These are phyloP conservation scores for Apiotrichum mycotoxinovorans DNA, from an alignment of 1,284 basidiomycete genomes.

Conservation along the genomic window DNA sequence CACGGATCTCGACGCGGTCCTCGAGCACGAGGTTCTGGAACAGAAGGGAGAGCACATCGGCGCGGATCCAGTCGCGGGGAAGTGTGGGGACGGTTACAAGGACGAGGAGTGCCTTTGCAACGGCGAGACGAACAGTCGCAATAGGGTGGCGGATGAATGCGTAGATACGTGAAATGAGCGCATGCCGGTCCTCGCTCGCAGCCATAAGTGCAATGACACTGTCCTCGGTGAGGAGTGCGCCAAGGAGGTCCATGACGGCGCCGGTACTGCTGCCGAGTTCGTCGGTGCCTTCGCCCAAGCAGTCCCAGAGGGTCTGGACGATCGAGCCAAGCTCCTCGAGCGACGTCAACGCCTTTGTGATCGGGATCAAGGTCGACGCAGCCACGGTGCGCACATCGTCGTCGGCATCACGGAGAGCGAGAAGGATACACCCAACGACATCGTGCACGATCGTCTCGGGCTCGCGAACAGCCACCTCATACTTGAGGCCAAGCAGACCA, in stretches of 20 bases:
- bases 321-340: conserved; percentile 61
- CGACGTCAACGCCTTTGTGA: conserved; percentile 73
- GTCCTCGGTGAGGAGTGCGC: conserved; percentile 31
- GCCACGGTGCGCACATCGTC: conserved; percentile 97
- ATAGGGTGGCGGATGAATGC: conserved; percentile 99
- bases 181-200: conserved; percentile 40
- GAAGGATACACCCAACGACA: conserved; percentile 79
- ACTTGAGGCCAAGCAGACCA: conserved; percentile 92
- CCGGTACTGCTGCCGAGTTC: conserved; percentile 96
- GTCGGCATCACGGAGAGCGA: conserved; percentile 87
- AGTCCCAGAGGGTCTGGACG: conserved; percentile 84
- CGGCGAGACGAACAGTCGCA: conserved; percentile 84
- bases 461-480: conserved; percentile 84
- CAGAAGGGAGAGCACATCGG: conserved; percentile 73
- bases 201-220: conserved; percentile 34
- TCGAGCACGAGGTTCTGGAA: conserved; percentile 96
- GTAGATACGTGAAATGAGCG: conserved; percentile 81
- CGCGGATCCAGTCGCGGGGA: conserved; percentile 74
- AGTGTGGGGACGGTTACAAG: conserved; percentile 77
- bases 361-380: conserved; percentile 83
- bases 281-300: conserved; percentile 89
- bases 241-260: conserved; percentile 90
- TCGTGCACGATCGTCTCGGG: conserved; percentile 56
- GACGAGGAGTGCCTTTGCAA: conserved; percentile 81
- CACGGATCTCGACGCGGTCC: conserved; percentile 79